Evolutionary conservation across 192 early-diverging fungal genomes (phyloP).

Genomic region (Coemansia sp.): DNA sequence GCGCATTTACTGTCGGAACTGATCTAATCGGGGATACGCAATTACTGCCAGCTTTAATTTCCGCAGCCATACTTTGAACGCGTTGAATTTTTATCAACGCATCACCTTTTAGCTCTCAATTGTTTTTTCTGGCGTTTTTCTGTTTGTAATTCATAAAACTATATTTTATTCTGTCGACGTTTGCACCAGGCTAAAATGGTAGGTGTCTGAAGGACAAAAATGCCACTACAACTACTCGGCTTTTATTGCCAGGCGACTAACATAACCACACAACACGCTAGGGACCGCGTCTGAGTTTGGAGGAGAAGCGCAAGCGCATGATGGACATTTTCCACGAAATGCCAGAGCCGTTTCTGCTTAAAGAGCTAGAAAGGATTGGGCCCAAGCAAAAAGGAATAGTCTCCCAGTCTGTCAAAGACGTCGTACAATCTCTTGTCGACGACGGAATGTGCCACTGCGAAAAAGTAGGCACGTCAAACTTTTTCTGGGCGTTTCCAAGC

Average conservation of each 20-base stretch:
- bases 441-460: conserved; percentile 77
- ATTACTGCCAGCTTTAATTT: not conserved
- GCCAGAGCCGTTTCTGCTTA: conserved; percentile 73
- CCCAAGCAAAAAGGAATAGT: conserved; percentile 85
- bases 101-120: not conserved
- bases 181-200: not conserved
- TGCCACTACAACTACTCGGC: not conserved
- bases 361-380: conserved; percentile 82
- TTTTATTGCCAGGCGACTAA: not conserved
- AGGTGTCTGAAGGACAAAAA: not conserved
- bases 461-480: conserved; percentile 89
- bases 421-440: conserved; percentile 77
- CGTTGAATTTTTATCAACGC: not conserved
- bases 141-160: not conserved
- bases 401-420: conserved; percentile 76
- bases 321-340: conserved; percentile 61
- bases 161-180: not conserved
- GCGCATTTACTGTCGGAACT: too few species aligned
- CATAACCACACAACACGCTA: conserved; percentile 1
- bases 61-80: conserved; percentile 1
- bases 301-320: conserved; percentile 61
- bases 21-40: too few species aligned
- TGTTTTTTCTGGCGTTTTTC: not conserved
- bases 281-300: conserved; percentile 44
- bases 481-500: conserved; percentile 89